phyloP scores from a whole-genome alignment of 2,329 filamentous ascomycete genomes.

The Colletotrichum trifolii region DNA sequence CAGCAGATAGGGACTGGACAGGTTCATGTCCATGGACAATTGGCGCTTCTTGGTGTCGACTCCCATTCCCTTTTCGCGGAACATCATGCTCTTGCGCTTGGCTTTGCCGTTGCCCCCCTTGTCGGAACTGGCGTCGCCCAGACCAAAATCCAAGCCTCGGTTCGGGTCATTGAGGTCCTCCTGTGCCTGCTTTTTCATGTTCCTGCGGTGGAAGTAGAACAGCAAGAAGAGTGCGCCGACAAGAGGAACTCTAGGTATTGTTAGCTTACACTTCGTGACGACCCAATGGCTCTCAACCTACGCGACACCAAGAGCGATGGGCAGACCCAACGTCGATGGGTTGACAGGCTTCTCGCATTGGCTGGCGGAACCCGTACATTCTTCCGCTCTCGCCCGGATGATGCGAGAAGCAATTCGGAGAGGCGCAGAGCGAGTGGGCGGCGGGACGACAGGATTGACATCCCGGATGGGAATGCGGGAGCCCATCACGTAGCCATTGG shows the following conservation, averaged over 20 bases:
- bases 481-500: conserved; percentile 41
- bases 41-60: conserved; percentile 57
- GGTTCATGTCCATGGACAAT: conserved; percentile 78
- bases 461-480: conserved; percentile 42
- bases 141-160: conserved; percentile 91
- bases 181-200: conserved; percentile 73
- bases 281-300: conserved; percentile 61
- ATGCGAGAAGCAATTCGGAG: conserved; percentile 38
- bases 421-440: conserved; percentile 5
- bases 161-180: conserved; percentile 91
- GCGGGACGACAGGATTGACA: conserved; percentile 25
- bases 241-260: conserved; percentile 75
- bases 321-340: conserved; percentile 66
- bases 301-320: conserved; percentile 77
- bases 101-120: conserved; percentile 45
- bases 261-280: conserved; percentile 35
- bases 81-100: conserved; percentile 55
- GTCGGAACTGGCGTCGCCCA: conserved; percentile 63
- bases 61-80: conserved; percentile 61
- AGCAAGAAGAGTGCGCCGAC: conserved; percentile 74
- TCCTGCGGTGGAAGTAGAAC: conserved; percentile 82
- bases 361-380: conserved; percentile 43
- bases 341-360: conserved; percentile 71
- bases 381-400: conserved; percentile 27
- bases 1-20: conserved; percentile 91